Base-by-base conservation (phyloP, 2,329 filamentous ascomycete genomes). In the Diaporthe ampelina region DNA sequence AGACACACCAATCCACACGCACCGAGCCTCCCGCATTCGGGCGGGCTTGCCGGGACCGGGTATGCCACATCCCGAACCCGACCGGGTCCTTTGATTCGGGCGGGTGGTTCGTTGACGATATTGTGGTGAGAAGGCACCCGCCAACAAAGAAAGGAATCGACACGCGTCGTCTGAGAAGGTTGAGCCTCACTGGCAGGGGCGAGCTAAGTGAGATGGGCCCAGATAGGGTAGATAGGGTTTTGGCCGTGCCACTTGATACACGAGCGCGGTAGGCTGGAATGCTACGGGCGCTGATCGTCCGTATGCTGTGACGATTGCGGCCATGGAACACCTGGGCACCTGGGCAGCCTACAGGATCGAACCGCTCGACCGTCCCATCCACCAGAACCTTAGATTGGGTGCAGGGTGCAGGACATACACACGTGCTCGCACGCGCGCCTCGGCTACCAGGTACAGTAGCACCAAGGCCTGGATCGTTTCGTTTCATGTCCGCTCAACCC, bases 221-320 rank as follows among this genome's bases (percentile, higher is more conserved):
- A 67, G 63, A 67, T 67, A 67, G 19, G 29, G 43, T 67, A 67
- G 63, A 67, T 67, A 67, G 19, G 29, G 43, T 67, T 67, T 29
- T 37, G 61, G 4, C 45, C 29, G 61, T 50, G 45, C 19, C 26
- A 52, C 43, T 67, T 67, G 61, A 67, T 24, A 50, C 61, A 67
- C 26, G 43, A 50, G 19, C 43, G 40, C 43, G 43, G 43, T 29
- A 29, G 29, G 29, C 29, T 29, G 29, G 29, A 29, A 29, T 29
- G 29, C 29, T 29, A 29, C 29, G 29, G 29, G 29, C 29, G 29
- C 29, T 67, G 61, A 37, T 67, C 45, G 45, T 67, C 61, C 26
- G 32, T 29, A 29, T 4, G 29, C 29, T 29, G 29, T 29, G 29
- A 29, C 29, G 29, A 29, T 29, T 24, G 61, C 43, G n/a, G 43